Evolutionary conservation across 2,329 filamentous ascomycete species (phyloP).

Genomic region (Colletotrichum sp.): DNA sequence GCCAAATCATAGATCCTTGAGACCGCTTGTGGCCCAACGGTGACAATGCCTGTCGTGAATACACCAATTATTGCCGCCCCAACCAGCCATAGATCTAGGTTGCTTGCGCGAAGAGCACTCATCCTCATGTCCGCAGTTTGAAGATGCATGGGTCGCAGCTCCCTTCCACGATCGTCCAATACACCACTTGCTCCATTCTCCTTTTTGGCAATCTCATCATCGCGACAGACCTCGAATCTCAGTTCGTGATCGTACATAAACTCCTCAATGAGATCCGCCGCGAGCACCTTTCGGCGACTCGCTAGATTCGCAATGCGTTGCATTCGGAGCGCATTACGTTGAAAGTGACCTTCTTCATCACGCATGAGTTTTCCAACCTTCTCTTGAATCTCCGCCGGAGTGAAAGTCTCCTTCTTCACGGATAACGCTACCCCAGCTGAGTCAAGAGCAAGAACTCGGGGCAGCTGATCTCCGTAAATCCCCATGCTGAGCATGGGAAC

Average conservation of each 20-base stretch:
- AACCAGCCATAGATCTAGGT: not conserved
- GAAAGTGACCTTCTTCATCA: slow-evolving; percentile 32
- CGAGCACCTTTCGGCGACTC: slow-evolving; percentile 38
- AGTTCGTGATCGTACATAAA: slow-evolving; percentile 40
- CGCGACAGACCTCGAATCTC: slow-evolving; percentile 21
- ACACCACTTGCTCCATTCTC: not conserved
- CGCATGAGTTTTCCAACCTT: slow-evolving; percentile 29
- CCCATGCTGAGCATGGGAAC: slow-evolving; percentile 38
- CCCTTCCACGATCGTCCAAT: not conserved
- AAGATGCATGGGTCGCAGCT: slow-evolving; percentile 40
- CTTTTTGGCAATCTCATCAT: not conserved
- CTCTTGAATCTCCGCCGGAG: slow-evolving; percentile 30
- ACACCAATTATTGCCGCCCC: not conserved
- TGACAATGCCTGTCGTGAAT: not conserved
- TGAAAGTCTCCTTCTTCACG: slow-evolving; percentile 41
- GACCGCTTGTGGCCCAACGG: not conserved
- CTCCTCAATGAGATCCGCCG: slow-evolving; percentile 46
- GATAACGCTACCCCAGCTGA: slow-evolving; percentile 36
- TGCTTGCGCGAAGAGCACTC: slow-evolving; percentile 8
- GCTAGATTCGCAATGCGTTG: slow-evolving; percentile 43
- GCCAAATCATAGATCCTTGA: not conserved
- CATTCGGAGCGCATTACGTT: slow-evolving; percentile 38
- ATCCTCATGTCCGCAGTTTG: slow-evolving; percentile 49
- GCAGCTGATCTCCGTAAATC: slow-evolving; percentile 46
- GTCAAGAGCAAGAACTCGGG: slow-evolving; percentile 38